These are phyloP conservation scores for Sanghuangporus sanghuang DNA, from an alignment of 1,284 basidiomycete species.

Conservation along the genomic window DNA sequence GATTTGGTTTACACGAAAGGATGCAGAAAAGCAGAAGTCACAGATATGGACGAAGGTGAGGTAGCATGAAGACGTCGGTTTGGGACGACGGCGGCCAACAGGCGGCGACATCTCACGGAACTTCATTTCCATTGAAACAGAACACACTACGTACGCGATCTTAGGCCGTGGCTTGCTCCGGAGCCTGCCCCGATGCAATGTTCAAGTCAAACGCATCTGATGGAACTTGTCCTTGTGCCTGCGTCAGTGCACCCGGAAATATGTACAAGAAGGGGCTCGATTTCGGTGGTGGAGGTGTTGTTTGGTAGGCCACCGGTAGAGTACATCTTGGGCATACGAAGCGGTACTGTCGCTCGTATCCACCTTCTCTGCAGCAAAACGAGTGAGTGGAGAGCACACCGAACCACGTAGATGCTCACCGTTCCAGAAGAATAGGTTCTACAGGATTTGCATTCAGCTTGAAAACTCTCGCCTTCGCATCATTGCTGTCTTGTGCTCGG, in stretches of 20 bases:
- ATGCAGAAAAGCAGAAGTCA: no score
- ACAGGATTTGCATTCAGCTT: constrained; percentile 65
- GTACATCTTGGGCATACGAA: constrained; percentile 73
- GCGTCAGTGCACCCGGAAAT: constrained; percentile 66
- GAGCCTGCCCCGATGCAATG: background rate
- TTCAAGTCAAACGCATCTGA: constrained; percentile 69
- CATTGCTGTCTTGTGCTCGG: constrained; percentile 55
- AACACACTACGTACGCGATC: background rate
- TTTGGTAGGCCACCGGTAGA: constrained; percentile 70
- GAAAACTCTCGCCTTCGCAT: constrained; percentile 62
- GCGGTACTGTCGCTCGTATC: constrained; percentile 71
- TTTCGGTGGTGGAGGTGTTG: constrained; percentile 64
- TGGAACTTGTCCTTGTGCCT: constrained; percentile 74
- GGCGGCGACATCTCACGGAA: background rate
- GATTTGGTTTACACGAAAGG: no score
- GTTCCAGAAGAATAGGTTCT: constrained; percentile 67
- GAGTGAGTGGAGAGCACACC: background rate
- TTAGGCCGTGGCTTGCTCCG: background rate
- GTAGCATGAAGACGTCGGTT: no score
- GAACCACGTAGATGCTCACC: constrained; percentile 37
- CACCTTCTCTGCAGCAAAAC: constrained; percentile 41
- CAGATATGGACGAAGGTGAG: no score
- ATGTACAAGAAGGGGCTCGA: constrained; percentile 71
- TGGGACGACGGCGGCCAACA: no score
- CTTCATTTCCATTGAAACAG: background rate